A percentile compares a stretch with the other conserved stretches of the same genome.
These are phyloP conservation scores for Kwoniella sp. DNA, from an alignment of 768 basidiomycete species.

Conservation along the genomic window DNA sequence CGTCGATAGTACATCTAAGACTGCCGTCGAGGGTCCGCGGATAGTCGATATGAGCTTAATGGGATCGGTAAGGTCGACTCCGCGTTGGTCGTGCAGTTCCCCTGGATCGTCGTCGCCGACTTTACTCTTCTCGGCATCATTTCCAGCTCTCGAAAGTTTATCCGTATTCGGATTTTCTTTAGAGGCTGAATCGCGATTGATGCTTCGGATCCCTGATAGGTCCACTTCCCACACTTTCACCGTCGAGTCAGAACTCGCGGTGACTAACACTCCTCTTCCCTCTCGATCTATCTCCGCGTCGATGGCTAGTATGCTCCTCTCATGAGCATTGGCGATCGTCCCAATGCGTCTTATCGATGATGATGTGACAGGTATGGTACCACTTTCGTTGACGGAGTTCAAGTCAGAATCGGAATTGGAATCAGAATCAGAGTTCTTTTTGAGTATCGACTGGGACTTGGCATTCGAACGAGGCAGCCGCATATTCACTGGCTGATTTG, in stretches of 20 bases:
- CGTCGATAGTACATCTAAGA: slow-evolving; percentile 29
- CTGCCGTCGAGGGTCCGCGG: slow-evolving; percentile 23
- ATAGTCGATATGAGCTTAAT: slow-evolving; percentile 17
- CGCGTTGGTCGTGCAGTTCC: no score
- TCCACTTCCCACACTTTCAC: slow-evolving; percentile 33
- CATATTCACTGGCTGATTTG: no score
- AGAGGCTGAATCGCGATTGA: neutral
- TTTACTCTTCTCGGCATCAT: no score
- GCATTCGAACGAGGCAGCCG: no score
- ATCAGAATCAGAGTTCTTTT: no score
- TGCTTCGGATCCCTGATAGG: neutral
- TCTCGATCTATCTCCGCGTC: slow-evolving; percentile 20
- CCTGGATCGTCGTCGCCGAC: no score
- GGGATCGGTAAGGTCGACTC: neutral
- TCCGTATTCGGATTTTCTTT: no score
- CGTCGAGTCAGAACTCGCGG: slow-evolving; percentile 31
- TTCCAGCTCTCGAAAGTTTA: no score
- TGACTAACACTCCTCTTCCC: slow-evolving; percentile 30
- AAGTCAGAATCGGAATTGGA: neutral
- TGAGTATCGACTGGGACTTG: no score
- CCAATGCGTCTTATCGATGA: neutral
- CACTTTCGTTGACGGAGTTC: neutral
- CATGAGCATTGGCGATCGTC: slow-evolving; percentile 27
- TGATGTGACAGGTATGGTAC: neutral
- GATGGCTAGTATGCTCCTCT: slow-evolving; percentile 41